phyloP scores from a whole-genome alignment of 2,329 filamentous ascomycete genomes.

The Ophiostoma ips region DNA sequence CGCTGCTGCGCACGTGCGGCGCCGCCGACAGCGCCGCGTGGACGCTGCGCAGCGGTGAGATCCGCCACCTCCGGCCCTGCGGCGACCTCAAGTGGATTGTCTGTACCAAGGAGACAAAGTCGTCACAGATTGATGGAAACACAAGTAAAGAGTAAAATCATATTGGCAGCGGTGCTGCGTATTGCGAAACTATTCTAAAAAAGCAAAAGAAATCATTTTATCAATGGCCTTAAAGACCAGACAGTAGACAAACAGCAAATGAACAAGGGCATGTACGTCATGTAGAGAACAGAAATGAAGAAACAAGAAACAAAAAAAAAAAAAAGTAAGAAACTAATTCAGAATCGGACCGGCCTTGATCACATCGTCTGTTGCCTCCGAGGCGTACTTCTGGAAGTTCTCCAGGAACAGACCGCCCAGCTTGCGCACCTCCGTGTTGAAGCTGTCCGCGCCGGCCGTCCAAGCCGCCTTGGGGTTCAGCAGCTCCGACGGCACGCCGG shows the following conservation, averaged over 20 bases:
- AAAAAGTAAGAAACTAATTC: slow-evolving; percentile 11
- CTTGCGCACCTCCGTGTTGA: slow-evolving; percentile 80
- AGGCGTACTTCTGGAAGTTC: slow-evolving; percentile 94
- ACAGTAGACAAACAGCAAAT: not conserved
- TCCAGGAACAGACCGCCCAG: slow-evolving; percentile 80
- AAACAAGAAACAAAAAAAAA: not conserved
- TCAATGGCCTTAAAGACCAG: not conserved
- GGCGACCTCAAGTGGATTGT: slow-evolving; percentile 40
- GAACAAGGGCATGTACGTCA: not conserved
- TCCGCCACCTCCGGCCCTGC: slow-evolving; percentile 35
- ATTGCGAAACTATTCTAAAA: not conserved
- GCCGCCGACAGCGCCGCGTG: slow-evolving; percentile 27
- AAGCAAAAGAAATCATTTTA: not conserved
- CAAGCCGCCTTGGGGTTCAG: slow-evolving; percentile 91
- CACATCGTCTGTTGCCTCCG: slow-evolving; percentile 68
- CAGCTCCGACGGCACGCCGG: slow-evolving; percentile 76
- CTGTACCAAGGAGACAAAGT: slow-evolving; percentile 23
- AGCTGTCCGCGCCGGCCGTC: slow-evolving; percentile 69
- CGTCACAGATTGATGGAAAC: not conserved
- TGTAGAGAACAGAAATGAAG: not conserved
- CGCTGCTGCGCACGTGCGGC: slow-evolving; percentile 40
- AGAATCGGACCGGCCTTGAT: slow-evolving; percentile 48
- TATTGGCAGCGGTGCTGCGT: not conserved
- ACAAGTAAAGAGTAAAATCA: not conserved
- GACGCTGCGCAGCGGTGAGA: slow-evolving; percentile 34